Percentiles rank a stretch among this genome's conserved stretches.
phyloP scores from a whole-genome alignment of 352 stramenopile species.

The Phytophthora sp. region DNA sequence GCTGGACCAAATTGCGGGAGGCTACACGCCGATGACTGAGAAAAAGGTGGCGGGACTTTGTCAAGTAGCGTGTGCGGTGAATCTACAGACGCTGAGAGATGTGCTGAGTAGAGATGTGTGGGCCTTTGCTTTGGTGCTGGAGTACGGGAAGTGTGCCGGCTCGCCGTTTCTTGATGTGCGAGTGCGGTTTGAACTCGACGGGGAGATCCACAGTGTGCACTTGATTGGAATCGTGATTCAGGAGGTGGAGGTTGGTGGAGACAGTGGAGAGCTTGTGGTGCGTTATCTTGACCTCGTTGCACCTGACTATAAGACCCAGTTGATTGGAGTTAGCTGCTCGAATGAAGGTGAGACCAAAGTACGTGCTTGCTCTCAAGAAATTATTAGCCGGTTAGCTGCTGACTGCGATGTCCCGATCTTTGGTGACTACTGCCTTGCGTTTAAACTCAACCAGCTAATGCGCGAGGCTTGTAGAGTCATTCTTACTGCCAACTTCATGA shows the following conservation, averaged over 20 bases:
- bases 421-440: conserved; percentile 6
- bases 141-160: conserved; percentile 8
- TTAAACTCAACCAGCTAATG: conserved; percentile 29
- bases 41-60: conserved; percentile 15
- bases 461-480: conserved; percentile 16
- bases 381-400: conserved; percentile 9
- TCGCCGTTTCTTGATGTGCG: conserved; percentile 29
- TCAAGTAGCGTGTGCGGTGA: conserved; percentile 21
- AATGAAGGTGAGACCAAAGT: conserved; percentile 1
- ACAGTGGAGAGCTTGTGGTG: conserved; percentile 18
- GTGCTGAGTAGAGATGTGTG: conserved; percentile 14
- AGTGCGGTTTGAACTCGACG: conserved; percentile 26
- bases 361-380: conserved; percentile 8
- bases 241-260: background rate
- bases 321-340: conserved; percentile 24
- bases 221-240: conserved; percentile 25
- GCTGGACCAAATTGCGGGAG: background rate
- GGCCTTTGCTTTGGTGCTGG: conserved; percentile 25
- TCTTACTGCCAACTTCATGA: conserved; percentile 17
- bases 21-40: background rate
- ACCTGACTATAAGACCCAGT: conserved; percentile 16
- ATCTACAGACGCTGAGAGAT: conserved; percentile 29
- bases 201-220: conserved; percentile 21
- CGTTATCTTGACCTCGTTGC: conserved; percentile 24
- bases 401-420: conserved; percentile 17